These are phyloP conservation scores for Annulohypoxylon maeteangense DNA, from an alignment of 495 filamentous ascomycete genomes.

Conservation along the genomic window DNA sequence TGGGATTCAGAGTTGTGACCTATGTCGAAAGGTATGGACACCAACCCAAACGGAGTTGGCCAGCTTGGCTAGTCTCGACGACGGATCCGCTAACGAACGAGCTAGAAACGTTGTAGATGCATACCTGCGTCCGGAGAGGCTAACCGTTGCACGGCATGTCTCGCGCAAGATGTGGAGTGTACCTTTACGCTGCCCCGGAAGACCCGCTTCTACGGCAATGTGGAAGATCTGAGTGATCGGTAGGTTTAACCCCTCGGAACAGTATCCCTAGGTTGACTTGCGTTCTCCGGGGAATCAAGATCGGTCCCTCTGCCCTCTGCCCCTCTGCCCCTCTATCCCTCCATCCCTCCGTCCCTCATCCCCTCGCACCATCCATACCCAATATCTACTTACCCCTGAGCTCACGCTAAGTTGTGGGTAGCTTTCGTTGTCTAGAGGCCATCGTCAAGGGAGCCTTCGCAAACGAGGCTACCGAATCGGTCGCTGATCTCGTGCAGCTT, in stretches of 20 bases:
- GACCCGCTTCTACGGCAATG: conserved; percentile 59
- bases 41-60: background rate
- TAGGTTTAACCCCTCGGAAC: conserved; percentile 29
- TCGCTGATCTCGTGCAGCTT: conserved; percentile 47
- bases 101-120: conserved; percentile 51
- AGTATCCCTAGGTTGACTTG: background rate
- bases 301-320: no score
- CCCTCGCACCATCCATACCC: no score
- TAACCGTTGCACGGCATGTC: conserved; percentile 51
- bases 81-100: conserved; percentile 9
- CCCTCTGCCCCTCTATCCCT: no score
- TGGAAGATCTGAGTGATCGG: conserved; percentile 57
- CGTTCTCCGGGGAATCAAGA: background rate
- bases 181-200: conserved; percentile 58
- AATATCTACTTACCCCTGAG: conserved; percentile 31
- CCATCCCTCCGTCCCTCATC: no score
- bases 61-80: background rate
- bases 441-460: conserved; percentile 30
- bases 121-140: conserved; percentile 38
- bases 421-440: conserved; percentile 32
- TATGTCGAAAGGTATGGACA: conserved; percentile 35
- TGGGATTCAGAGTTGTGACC: conserved; percentile 50
- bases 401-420: conserved; percentile 43
- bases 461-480: conserved; percentile 46
- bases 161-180: conserved; percentile 52